Conservation (phyloP, 106 monocot species). For the Narthecium ossifragum region DNA sequence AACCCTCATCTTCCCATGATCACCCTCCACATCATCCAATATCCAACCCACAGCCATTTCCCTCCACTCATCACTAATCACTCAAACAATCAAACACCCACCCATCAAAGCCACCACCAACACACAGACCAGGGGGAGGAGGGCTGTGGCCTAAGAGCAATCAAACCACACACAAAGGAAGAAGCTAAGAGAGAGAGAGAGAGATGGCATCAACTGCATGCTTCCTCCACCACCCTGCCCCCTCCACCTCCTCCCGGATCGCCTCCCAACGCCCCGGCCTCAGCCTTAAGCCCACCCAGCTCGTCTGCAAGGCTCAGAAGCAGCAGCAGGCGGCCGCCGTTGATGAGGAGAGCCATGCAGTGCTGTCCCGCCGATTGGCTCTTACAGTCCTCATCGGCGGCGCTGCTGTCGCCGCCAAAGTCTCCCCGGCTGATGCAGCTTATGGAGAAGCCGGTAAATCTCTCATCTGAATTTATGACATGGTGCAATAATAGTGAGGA, state of each 20-base stretch:
- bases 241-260: slow-evolving; percentile 36
- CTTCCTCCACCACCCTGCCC: slow-evolving; percentile 73
- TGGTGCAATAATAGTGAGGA: no score
- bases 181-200: slow-evolving; percentile 5
- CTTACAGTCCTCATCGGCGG: slow-evolving; percentile 76
- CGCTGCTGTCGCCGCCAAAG: slow-evolving; percentile 50
- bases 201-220: slow-evolving; percentile 77
- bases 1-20: slow-evolving; percentile 18
- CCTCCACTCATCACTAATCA: slow-evolving; percentile 6
- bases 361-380: slow-evolving; percentile 63
- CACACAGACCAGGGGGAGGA: not conserved
- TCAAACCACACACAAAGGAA: no score
- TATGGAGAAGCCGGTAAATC: slow-evolving; percentile 86
- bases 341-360: slow-evolving; percentile 18
- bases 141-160: no score
- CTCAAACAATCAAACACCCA: slow-evolving; percentile 3
- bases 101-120: not conserved
- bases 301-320: slow-evolving; percentile 71
- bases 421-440: slow-evolving; percentile 81
- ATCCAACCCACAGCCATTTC: slow-evolving; percentile 17
- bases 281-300: slow-evolving; percentile 24
- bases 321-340: no score
- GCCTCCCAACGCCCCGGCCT: slow-evolving; percentile 20
- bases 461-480: not conserved
- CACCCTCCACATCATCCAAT: slow-evolving; percentile 11